Percentiles rank a stretch among this genome's conserved stretches.
Evolutionary conservation across 345 rosid species (phyloP).

Genomic region (Citrus inodora): DNA sequence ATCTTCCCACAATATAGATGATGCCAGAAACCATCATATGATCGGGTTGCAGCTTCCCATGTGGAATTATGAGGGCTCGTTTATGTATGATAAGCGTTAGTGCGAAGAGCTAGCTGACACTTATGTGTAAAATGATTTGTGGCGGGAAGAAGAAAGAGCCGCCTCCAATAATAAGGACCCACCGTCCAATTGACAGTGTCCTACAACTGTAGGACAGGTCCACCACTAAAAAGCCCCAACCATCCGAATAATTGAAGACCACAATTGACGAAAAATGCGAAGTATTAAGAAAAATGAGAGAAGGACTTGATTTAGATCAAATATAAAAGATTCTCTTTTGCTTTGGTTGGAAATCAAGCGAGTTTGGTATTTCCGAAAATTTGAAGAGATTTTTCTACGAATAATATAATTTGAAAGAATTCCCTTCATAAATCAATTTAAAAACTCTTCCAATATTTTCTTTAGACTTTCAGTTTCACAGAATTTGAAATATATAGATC

Average conservation of each 20-base stretch:
- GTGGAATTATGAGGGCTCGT: constrained; percentile 21
- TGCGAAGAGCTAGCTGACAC: neutral
- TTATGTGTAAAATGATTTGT: neutral
- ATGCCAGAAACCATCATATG: constrained; percentile 31
- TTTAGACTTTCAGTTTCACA: too few species aligned
- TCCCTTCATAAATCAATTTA: too few species aligned
- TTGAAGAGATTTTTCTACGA: too few species aligned
- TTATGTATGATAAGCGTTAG: neutral
- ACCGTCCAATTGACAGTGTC: neutral
- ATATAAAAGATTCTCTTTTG: neutral
- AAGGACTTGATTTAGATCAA: neutral
- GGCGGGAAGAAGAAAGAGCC: constrained; percentile 9
- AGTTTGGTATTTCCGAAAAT: neutral
- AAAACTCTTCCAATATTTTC: too few species aligned
- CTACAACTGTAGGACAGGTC: neutral
- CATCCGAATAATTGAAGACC: neutral
- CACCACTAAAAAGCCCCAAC: neutral
- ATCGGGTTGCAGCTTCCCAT: constrained; percentile 30
- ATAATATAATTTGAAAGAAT: too few species aligned
- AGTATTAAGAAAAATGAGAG: too few species aligned
- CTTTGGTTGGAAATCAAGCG: neutral
- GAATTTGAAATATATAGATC: too few species aligned
- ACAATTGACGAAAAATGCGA: neutral
- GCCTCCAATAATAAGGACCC: constrained; percentile 1
- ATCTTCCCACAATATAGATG: neutral